phyloP scores from a whole-genome alignment of 2,329 filamentous ascomycete species.

The Xenoacremonium recifei region DNA sequence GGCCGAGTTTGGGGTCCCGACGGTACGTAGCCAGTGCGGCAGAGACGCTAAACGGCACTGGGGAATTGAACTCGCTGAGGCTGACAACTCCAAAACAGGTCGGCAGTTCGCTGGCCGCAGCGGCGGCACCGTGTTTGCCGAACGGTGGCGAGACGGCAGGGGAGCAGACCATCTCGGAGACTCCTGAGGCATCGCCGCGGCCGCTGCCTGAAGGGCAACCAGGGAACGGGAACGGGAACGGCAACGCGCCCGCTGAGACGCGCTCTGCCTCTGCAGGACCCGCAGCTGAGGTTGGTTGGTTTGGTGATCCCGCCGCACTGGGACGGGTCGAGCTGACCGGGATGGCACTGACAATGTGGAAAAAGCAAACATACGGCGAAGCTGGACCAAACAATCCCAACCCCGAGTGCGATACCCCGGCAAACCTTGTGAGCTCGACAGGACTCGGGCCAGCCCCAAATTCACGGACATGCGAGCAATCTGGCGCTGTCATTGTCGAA shows the following conservation, averaged over 20 bases:
- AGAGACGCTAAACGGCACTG: not conserved
- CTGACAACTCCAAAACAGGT: slow-evolving; percentile 4
- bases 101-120: not conserved
- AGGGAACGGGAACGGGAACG: too few relatives aligned
- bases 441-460: slow-evolving; percentile 6
- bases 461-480: slow-evolving; percentile 3
- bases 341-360: slow-evolving; percentile 25
- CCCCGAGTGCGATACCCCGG: slow-evolving; percentile 6
- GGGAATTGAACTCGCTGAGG: slow-evolving; percentile 4
- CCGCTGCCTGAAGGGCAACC: too few relatives aligned
- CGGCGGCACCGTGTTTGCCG: too few relatives aligned
- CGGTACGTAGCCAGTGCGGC: slow-evolving; percentile 33
- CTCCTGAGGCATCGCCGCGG: too few relatives aligned
- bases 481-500: slow-evolving; percentile 4
- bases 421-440: slow-evolving; percentile 13
- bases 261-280: slow-evolving; percentile 6
- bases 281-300: slow-evolving; percentile 19
- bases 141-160: too few relatives aligned
- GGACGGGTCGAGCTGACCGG: slow-evolving; percentile 16
- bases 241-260: not conserved
- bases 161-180: too few relatives aligned
- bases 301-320: slow-evolving; percentile 22
- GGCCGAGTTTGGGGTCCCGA: slow-evolving; percentile 36
- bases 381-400: too few relatives aligned
- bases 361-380: slow-evolving; percentile 23